A percentile compares a stretch with the other conserved stretches of the same genome.
Conservation (phyloP, 768 basidiomycete species). For the Lentinus tigrinus region DNA sequence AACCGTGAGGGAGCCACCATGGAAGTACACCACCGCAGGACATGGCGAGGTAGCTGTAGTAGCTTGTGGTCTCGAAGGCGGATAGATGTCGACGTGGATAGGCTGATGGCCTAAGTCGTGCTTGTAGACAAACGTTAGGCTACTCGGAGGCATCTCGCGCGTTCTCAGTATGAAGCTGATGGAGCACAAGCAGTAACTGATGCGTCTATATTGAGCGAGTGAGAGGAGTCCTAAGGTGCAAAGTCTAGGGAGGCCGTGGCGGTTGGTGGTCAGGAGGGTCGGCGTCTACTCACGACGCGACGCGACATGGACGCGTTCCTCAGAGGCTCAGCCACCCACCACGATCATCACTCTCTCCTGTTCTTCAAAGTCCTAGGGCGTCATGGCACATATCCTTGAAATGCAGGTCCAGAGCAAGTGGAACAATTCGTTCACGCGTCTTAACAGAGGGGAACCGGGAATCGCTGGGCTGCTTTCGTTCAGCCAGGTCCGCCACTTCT, state of each 20-base stretch:
- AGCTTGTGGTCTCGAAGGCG: constrained; percentile 18
- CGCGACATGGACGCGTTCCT: not conserved
- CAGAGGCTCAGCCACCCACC: not conserved
- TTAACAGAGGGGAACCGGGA: constrained; percentile 30
- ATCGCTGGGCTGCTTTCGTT: constrained; percentile 44
- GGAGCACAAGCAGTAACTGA: too few species aligned
- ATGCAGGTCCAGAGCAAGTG: constrained; percentile 25
- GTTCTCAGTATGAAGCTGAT: too few species aligned
- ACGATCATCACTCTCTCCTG: not conserved
- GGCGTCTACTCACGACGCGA: constrained; percentile 2
- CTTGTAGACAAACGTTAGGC: constrained; percentile 38
- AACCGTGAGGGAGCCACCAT: constrained; percentile 59
- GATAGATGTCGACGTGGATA: constrained; percentile 37
- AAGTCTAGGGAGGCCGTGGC: too few species aligned
- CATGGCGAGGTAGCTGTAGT: not conserved
- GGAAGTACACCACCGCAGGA: constrained; percentile 40
- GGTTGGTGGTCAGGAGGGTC: too few species aligned
- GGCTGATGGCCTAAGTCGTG: constrained; percentile 19
- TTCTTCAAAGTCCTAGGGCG: not conserved
- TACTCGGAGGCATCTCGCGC: not conserved
- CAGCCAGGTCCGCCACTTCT: constrained; percentile 48
- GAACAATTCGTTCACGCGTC: constrained; percentile 28
- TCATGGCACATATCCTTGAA: not conserved
- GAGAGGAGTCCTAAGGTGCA: too few species aligned
- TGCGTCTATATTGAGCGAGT: too few species aligned